phyloP scores from a whole-genome alignment of 2,329 filamentous ascomycete species.

The Fusarium nygamai region DNA sequence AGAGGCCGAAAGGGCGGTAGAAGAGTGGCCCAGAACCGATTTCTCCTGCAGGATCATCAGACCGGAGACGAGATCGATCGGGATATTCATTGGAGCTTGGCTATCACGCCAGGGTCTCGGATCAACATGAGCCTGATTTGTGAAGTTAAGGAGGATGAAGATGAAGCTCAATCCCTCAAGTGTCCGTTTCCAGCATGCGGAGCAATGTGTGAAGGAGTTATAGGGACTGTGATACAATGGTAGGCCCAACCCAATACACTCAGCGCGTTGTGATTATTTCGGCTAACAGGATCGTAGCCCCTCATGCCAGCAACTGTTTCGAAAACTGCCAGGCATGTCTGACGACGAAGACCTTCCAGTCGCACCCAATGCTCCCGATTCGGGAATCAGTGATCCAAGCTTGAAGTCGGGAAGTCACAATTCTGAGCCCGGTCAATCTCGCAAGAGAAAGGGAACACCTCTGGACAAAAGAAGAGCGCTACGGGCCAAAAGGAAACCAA shows the following conservation, averaged over 20 bases:
- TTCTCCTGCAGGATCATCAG: background rate
- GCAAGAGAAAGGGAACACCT: rapidly evolving
- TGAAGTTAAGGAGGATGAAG: background rate
- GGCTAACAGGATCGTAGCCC: rapidly evolving
- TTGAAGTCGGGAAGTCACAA: rapidly evolving
- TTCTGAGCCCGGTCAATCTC: rapidly evolving
- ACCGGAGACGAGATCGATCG: background rate
- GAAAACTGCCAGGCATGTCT: background rate
- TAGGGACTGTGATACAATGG: background rate
- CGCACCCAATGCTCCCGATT: background rate
- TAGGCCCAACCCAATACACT: rapidly evolving
- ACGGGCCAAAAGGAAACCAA: background rate
- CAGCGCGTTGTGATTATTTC: rapidly evolving
- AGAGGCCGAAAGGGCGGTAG: background rate
- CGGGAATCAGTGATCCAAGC: rapidly evolving
- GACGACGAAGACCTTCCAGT: rapidly evolving
- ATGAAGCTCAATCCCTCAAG: background rate
- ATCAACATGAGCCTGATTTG: background rate
- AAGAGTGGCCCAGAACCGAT: background rate
- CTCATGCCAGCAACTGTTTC: background rate
- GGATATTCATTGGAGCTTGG: background rate
- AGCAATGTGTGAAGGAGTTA: background rate
- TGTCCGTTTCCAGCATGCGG: background rate
- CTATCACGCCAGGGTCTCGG: background rate
- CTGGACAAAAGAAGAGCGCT: background rate